A percentile compares a stretch with the other conserved stretches of the same genome.
phyloP scores from a whole-genome alignment of 208 protist genomes.

The Leishmania gerbilli region DNA sequence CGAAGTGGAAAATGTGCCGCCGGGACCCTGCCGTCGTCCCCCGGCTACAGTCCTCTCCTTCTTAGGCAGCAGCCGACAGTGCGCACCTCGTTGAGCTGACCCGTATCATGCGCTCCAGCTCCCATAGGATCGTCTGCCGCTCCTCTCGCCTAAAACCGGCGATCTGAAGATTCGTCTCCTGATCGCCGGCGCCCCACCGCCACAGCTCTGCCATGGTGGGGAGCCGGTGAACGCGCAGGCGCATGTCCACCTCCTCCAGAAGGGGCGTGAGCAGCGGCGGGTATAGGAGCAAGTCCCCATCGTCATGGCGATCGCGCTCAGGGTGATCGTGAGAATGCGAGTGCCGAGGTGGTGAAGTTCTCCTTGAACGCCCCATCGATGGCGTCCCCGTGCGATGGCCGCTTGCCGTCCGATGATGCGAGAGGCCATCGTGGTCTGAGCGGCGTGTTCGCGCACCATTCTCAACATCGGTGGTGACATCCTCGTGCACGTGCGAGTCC shows the following conservation, averaged over 20 bases:
- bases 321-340: background rate
- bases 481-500: conserved; percentile 8
- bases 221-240: conserved; percentile 26
- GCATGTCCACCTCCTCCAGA: conserved; percentile 36
- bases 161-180: conserved; percentile 14
- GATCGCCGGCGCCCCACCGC: conserved; percentile 29
- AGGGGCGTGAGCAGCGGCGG: conserved; percentile 39
- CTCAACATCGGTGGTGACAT: background rate
- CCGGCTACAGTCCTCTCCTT: background rate
- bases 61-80: background rate
- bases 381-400: background rate
- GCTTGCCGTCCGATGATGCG: background rate
- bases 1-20: background rate
- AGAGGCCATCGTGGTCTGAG: background rate
- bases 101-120: conserved; percentile 35
- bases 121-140: conserved; percentile 38
- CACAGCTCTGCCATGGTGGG: conserved; percentile 30
- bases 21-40: background rate
- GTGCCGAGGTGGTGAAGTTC: background rate
- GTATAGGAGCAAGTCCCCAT: conserved; percentile 11
- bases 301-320: background rate
- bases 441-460: background rate
- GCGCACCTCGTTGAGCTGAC: conserved; percentile 31
- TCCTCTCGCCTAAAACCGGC: conserved; percentile 35
- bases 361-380: background rate